Conservation (phyloP, 352 stramenopile species). For the Saprolegnia parasitica region DNA sequence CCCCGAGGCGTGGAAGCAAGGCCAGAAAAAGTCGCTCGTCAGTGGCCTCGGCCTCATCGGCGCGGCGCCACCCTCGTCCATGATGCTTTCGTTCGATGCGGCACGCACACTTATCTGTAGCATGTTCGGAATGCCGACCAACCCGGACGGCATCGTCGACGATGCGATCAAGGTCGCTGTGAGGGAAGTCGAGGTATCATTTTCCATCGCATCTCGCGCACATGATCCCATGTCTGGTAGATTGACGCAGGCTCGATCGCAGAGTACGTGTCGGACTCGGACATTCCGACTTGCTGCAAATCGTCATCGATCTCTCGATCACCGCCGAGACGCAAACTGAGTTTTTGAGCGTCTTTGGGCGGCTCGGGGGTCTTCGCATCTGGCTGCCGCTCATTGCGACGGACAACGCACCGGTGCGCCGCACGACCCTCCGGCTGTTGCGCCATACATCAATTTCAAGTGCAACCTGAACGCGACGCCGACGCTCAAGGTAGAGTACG, state of each 20-base stretch:
- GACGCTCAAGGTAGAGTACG: slow-evolving; percentile 18
- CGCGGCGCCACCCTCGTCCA: background rate
- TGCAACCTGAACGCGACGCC: slow-evolving; percentile 45
- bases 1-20: slow-evolving; percentile 44
- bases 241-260: slow-evolving; percentile 58
- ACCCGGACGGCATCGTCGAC: slow-evolving; percentile 21
- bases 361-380: slow-evolving; percentile 69
- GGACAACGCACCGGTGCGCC: slow-evolving; percentile 59
- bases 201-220: background rate
- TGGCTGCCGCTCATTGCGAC: slow-evolving; percentile 79
- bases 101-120: slow-evolving; percentile 76
- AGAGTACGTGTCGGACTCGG: slow-evolving; percentile 66
- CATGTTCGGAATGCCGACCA: slow-evolving; percentile 78
- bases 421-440: slow-evolving; percentile 74
- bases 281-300: slow-evolving; percentile 68
- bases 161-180: slow-evolving; percentile 17
- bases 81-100: slow-evolving; percentile 65
- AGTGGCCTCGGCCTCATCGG: slow-evolving; percentile 3
- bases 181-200: slow-evolving; percentile 28
- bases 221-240: slow-evolving; percentile 26
- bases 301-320: slow-evolving; percentile 74
- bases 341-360: slow-evolving; percentile 68
- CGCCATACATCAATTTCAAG: slow-evolving; percentile 71
- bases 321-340: slow-evolving; percentile 61
- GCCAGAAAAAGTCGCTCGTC: slow-evolving; percentile 6